These are phyloP conservation scores for Phytophthora rubi DNA, from an alignment of 352 stramenopile species.

Conservation along the genomic window DNA sequence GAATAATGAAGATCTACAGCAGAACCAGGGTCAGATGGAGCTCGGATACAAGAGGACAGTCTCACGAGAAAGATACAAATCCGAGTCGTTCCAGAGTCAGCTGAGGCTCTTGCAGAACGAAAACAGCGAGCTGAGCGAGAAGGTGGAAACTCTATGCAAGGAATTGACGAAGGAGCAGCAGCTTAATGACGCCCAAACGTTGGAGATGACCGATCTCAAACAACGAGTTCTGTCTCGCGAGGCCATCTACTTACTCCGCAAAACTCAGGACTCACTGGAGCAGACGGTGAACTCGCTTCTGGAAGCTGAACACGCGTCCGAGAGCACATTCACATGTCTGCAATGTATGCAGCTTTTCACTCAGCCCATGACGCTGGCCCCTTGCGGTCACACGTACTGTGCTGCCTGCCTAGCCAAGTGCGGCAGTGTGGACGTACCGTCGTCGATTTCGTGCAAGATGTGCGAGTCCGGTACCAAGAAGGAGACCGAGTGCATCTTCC, in stretches of 20 bases:
- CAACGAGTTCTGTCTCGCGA: slow-evolving; percentile 58
- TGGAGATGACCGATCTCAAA: slow-evolving; percentile 58
- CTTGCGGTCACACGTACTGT: slow-evolving; percentile 81
- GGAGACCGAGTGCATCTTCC: slow-evolving; percentile 62
- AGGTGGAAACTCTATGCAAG: slow-evolving; percentile 46
- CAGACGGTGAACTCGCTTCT: slow-evolving; percentile 72
- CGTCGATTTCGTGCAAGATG: slow-evolving; percentile 66
- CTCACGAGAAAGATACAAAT: slow-evolving; percentile 76
- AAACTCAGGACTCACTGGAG: slow-evolving; percentile 71
- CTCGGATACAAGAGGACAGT: slow-evolving; percentile 62
- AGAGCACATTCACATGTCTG: slow-evolving; percentile 79
- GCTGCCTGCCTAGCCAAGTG: slow-evolving; percentile 52
- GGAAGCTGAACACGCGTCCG: slow-evolving; percentile 71
- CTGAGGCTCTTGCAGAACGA: slow-evolving; percentile 70
- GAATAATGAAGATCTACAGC: slow-evolving; percentile 38
- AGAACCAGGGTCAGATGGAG: slow-evolving; percentile 30
- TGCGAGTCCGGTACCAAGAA: slow-evolving; percentile 28
- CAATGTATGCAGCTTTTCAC: slow-evolving; percentile 75
- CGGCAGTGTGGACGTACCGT: slow-evolving; percentile 43
- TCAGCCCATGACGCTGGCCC: slow-evolving; percentile 68
- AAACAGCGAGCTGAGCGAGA: slow-evolving; percentile 55
- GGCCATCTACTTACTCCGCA: slow-evolving; percentile 53
- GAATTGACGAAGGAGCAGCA: slow-evolving; percentile 51
- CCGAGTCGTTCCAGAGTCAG: slow-evolving; percentile 77
- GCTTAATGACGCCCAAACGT: slow-evolving; percentile 43